Percentiles rank a stretch among this genome's conserved stretches.
Evolutionary conservation across 1,284 basidiomycete species (phyloP).

Genomic region (Wolfiporia cocos): DNA sequence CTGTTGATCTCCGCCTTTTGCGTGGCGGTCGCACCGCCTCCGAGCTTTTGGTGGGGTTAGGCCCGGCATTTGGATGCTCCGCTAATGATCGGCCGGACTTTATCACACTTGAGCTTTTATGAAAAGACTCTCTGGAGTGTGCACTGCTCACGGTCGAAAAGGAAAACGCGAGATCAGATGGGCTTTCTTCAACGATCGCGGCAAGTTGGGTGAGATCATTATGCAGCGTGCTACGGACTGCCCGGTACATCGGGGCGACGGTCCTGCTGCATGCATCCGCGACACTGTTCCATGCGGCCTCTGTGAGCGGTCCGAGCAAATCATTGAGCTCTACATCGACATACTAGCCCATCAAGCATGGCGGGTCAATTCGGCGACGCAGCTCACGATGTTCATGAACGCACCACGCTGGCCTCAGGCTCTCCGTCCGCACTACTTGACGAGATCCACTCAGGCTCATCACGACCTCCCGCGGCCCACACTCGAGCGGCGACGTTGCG

Average conservation of each 20-base stretch:
- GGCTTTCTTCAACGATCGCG: slow-evolving; percentile 19
- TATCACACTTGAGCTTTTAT: no score
- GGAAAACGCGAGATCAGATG: neutral
- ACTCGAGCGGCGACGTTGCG: no score
- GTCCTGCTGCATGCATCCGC: slow-evolving; percentile 22
- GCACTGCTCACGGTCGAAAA: no score
- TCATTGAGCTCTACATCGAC: slow-evolving; percentile 21
- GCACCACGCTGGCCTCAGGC: no score
- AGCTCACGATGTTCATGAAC: no score
- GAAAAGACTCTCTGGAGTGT: no score
- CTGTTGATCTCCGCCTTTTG: slow-evolving; percentile 11
- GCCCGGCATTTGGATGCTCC: no score
- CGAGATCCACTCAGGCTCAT: no score
- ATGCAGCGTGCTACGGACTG: slow-evolving; percentile 16
- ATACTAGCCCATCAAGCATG: slow-evolving; percentile 19
- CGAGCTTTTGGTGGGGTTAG: neutral
- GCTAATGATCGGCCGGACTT: no score
- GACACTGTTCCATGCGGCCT: slow-evolving; percentile 21
- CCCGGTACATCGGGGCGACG: slow-evolving; percentile 21
- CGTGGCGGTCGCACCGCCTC: slow-evolving; percentile 6
- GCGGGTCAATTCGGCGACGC: no score
- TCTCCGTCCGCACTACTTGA: no score
- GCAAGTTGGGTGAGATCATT: slow-evolving; percentile 25
- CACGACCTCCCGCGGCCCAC: no score
- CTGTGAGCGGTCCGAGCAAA: slow-evolving; percentile 18